Conservation (phyloP, 202 grass and related monocot species). For the Cymbopogon flexuosus region DNA sequence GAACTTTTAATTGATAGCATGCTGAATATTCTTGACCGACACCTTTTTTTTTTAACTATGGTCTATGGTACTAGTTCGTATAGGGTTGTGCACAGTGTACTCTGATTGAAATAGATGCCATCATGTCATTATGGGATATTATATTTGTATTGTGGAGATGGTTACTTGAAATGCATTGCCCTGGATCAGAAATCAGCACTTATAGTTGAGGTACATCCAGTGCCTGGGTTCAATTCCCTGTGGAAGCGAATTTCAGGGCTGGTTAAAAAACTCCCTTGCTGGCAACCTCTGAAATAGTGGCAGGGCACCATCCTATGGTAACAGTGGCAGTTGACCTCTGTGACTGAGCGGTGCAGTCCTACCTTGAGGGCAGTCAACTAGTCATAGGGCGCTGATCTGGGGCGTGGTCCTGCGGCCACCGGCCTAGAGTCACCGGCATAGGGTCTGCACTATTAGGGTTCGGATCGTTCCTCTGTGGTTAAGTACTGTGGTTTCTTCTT, state of each 20-base stretch:
- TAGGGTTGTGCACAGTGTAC: background rate
- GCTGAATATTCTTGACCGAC: background rate
- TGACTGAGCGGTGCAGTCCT: background rate
- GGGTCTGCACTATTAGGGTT: too few species aligned
- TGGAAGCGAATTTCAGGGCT: background rate
- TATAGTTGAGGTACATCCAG: background rate
- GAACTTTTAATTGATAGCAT: background rate
- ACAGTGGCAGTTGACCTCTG: background rate
- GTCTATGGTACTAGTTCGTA: background rate
- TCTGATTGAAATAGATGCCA: background rate
- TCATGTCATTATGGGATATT: background rate
- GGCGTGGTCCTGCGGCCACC: background rate
- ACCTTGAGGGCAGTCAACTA: too few species aligned
- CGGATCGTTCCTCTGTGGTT: background rate
- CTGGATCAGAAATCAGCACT: background rate
- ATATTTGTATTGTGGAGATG: background rate
- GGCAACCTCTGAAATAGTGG: background rate
- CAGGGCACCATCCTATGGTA: background rate
- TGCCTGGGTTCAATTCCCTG: background rate
- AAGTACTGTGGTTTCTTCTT: background rate
- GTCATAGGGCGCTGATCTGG: background rate
- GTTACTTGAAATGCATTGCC: background rate
- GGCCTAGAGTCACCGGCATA: background rate
- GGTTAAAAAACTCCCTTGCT: background rate
- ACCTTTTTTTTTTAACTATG: background rate